Percentiles rank a stretch among this genome's conserved stretches.
These are phyloP conservation scores for Chrysanthemum makinoi DNA, from an alignment of 129 eudicot genomes.

Conservation along the genomic window DNA sequence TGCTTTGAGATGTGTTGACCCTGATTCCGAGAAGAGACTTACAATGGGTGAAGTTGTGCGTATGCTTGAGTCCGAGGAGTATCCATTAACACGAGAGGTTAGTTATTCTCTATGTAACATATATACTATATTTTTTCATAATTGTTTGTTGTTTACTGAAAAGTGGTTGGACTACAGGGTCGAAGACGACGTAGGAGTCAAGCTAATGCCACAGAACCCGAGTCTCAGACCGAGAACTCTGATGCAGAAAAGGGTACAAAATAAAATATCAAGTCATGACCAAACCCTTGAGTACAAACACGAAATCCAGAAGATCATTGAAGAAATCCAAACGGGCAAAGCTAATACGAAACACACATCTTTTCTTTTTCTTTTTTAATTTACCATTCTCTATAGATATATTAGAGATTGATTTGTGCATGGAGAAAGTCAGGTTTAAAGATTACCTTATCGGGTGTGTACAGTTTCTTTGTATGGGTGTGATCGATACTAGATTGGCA, in stretches of 20 bases:
- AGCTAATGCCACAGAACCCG: constrained; percentile 44
- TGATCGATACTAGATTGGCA: constrained; percentile 39
- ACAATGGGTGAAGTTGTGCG: constrained; percentile 84
- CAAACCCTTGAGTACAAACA: constrained; percentile 14
- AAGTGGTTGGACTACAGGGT: constrained; percentile 39
- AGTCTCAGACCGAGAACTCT: constrained; percentile 47
- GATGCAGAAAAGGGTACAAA: constrained; percentile 40
- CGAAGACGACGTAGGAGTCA: constrained; percentile 55
- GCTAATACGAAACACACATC: constrained; percentile 26
- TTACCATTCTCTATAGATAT: constrained; percentile 2
- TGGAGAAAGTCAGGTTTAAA: constrained; percentile 28
- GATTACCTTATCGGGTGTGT: constrained; percentile 39
- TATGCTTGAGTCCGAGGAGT: constrained; percentile 85
- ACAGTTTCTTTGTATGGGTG: constrained; percentile 39
- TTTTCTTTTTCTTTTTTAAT: constrained; percentile 18
- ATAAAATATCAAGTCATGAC: constrained; percentile 17
- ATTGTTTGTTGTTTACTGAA: not conserved
- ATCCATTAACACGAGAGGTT: constrained; percentile 76
- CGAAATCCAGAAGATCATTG: constrained; percentile 19
- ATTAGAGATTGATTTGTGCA: constrained; percentile 37
- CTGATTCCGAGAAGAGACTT: constrained; percentile 73
- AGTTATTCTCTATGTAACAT: constrained; percentile 1
- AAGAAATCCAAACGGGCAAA: constrained; percentile 17
- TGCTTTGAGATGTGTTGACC: constrained; percentile 84
- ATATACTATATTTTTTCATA: not conserved